Conservation (phyloP, 352 stramenopile species). For the Pythium aquatile region DNA sequence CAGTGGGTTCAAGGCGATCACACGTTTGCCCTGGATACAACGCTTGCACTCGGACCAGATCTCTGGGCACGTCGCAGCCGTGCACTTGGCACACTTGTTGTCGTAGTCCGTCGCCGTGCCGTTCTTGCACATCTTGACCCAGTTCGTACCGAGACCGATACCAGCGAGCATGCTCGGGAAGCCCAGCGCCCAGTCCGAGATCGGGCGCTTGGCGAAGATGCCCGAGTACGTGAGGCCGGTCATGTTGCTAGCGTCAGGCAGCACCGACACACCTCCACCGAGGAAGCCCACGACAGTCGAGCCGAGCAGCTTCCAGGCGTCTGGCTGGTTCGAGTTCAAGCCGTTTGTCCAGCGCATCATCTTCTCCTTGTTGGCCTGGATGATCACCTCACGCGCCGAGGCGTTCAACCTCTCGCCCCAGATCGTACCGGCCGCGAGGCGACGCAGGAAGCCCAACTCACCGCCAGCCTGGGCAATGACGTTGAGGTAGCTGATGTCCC, state of each 20-base stretch:
- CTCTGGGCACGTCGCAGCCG: conserved; percentile 32
- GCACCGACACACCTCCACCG: conserved; percentile 38
- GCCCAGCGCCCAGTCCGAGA: conserved; percentile 63
- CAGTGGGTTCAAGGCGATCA: conserved; percentile 45
- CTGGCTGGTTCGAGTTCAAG: conserved; percentile 68
- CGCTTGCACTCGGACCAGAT: conserved; percentile 48
- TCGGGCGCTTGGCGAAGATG: conserved; percentile 52
- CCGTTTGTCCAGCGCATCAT: conserved; percentile 78
- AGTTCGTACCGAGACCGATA: conserved; percentile 51
- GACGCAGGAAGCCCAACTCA: conserved; percentile 51
- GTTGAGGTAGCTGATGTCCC: conserved; percentile 68
- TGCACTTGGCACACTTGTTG: conserved; percentile 43
- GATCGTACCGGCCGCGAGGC: conserved; percentile 37
- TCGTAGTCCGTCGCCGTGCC: conserved; percentile 28
- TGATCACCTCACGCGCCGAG: conserved; percentile 18
- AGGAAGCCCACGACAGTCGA: conserved; percentile 45
- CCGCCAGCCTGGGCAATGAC: conserved; percentile 61
- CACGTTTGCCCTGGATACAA: conserved; percentile 34
- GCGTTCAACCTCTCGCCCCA: conserved; percentile 32
- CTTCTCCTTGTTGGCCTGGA: conserved; percentile 33
- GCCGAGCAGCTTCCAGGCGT: conserved; percentile 44
- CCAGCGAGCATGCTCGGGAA: conserved; percentile 71
- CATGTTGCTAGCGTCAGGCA: conserved; percentile 37
- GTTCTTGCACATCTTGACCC: conserved; percentile 41
- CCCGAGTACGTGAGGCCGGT: conserved; percentile 73